phyloP scores from a whole-genome alignment of 441 rosid genomes.

The Mallotus japonicus region DNA sequence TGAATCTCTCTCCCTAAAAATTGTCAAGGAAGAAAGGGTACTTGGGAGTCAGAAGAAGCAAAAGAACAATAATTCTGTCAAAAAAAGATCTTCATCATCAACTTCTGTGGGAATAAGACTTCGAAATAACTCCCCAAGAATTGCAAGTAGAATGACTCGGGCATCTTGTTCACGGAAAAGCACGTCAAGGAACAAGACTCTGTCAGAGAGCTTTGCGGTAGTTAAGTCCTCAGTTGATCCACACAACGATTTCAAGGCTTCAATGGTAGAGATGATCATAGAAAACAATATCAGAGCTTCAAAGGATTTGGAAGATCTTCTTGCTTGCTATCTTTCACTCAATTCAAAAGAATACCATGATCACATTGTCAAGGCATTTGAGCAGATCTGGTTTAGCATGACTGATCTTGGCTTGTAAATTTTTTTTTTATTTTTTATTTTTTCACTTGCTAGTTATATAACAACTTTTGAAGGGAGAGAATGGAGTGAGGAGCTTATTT shows the following conservation, averaged over 20 bases:
- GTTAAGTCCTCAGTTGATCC: conserved; percentile 78
- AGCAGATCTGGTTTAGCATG: conserved; percentile 78
- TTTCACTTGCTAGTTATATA: too few species aligned
- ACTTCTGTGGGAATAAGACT: conserved; percentile 49
- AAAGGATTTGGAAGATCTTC: conserved; percentile 81
- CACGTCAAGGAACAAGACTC: conserved; percentile 28
- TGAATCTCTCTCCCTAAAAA: conserved; percentile 26
- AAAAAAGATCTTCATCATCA: conserved; percentile 24
- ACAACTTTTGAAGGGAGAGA: too few species aligned
- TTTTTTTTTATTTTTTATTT: too few species aligned
- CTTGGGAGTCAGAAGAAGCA: conserved; percentile 18
- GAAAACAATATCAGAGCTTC: conserved; percentile 64
- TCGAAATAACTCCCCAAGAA: conserved; percentile 56
- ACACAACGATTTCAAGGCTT: conserved; percentile 71
- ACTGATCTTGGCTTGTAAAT: conserved; percentile 26
- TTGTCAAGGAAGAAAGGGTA: conserved; percentile 29
- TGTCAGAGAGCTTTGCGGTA: conserved; percentile 60
- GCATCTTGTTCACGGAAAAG: conserved; percentile 28
- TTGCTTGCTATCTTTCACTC: conserved; percentile 77
- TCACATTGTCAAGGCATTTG: conserved; percentile 69
- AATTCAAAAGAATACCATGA: conserved; percentile 72
- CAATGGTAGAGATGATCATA: conserved; percentile 91
- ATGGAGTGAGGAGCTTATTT: too few species aligned
- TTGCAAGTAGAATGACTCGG: conserved; percentile 41
- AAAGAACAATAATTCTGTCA: conserved; percentile 14